A percentile compares a stretch with the other conserved stretches of the same genome.
These are phyloP conservation scores for Euryodendron excelsum DNA, from an alignment of 148 eudicot species.

Conservation along the genomic window DNA sequence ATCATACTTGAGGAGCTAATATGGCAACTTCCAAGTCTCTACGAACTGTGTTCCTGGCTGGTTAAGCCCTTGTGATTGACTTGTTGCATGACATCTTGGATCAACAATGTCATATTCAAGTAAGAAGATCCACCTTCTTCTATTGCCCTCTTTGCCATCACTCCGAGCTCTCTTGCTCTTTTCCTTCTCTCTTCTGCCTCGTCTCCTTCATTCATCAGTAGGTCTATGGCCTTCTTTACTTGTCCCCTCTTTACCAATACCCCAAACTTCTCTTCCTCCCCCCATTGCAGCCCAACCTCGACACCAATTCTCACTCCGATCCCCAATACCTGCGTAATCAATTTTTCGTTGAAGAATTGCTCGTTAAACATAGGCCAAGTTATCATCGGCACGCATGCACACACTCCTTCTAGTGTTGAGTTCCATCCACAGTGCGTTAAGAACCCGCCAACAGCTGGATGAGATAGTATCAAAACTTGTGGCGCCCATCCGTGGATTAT, in stretches of 20 bases:
- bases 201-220: conserved; percentile 4
- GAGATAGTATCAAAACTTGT: conserved; percentile 27
- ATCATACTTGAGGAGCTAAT: no score
- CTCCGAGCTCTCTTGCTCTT: conserved; percentile 10
- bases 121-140: conserved; percentile 23
- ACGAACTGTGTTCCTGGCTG: no score
- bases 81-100: conserved; percentile 11
- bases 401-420: conserved; percentile 28
- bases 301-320: conserved; percentile 23
- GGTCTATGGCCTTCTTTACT: conserved; percentile 5
- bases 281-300: background rate
- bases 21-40: no score
- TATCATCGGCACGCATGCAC: conserved; percentile 27
- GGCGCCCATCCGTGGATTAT: conserved; percentile 33
- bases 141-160: conserved; percentile 18
- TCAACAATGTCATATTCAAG: conserved; percentile 14
- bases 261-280: conserved; percentile 16
- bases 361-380: conserved; percentile 30
- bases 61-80: background rate
- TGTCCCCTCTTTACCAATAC: conserved; percentile 12
- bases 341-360: conserved; percentile 31
- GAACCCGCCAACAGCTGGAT: conserved; percentile 22
- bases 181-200: conserved; percentile 16
- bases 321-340: conserved; percentile 16
- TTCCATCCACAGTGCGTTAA: conserved; percentile 39